phyloP scores from a whole-genome alignment of 192 early-diverging fungal genomes.

The Coemansia sp. region DNA sequence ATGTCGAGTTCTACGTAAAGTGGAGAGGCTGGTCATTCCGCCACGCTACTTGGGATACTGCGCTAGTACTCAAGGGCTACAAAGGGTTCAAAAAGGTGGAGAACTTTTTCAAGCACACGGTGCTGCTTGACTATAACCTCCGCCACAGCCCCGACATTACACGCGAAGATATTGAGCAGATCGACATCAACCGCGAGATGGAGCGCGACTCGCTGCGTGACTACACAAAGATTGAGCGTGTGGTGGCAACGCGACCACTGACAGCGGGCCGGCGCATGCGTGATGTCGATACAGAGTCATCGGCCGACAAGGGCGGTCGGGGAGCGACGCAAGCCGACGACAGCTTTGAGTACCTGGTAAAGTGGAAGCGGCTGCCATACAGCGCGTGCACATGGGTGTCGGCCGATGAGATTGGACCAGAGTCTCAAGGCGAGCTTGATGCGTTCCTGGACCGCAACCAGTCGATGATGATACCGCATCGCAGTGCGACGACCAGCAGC shows the following conservation, averaged over 20 bases:
- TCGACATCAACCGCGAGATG: conserved; percentile 81
- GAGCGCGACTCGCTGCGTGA: conserved; percentile 78
- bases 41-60: conserved; percentile 87
- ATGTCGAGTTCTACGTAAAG: conserved; percentile 87
- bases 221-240: conserved; percentile 84
- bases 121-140: conserved; percentile 60
- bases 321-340: conserved; percentile 46
- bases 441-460: conserved; percentile 78
- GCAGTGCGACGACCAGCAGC: conserved; percentile 50
- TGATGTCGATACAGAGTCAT: conserved; percentile 28
- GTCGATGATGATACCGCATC: conserved; percentile 72
- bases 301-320: conserved; percentile 7
- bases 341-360: conserved; percentile 81
- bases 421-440: conserved; percentile 84
- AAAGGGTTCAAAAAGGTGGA: conserved; percentile 89
- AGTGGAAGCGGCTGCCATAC: conserved; percentile 89
- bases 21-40: conserved; percentile 91
- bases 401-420: conserved; percentile 63
- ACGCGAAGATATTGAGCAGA: conserved; percentile 87
- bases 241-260: conserved; percentile 68
- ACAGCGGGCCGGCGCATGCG: conserved; percentile 25
- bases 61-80: conserved; percentile 62
- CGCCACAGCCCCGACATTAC: conserved; percentile 68
- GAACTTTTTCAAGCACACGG: conserved; percentile 74
- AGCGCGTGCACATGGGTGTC: conserved; percentile 90